These are phyloP conservation scores for Prunus mira DNA, from an alignment of 306 rosid species.

Conservation along the genomic window DNA sequence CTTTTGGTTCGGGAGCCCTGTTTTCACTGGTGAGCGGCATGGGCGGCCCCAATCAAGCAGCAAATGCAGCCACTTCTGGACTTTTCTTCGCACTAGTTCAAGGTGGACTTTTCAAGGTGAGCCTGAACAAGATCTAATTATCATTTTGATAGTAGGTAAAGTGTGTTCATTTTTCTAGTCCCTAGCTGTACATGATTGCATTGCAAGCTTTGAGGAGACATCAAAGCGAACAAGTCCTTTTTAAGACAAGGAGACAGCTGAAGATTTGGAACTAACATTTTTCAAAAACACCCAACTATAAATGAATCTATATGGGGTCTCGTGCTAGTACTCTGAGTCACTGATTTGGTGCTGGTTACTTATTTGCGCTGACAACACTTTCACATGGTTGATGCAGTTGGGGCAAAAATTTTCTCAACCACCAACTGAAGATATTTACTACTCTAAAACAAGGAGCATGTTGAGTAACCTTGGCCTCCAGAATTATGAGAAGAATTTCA, in stretches of 20 bases:
- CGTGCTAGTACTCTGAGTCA: neutral
- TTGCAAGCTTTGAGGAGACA: neutral
- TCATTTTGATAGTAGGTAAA: neutral
- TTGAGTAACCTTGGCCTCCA: slow-evolving; percentile 84
- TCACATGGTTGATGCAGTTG: slow-evolving; percentile 42
- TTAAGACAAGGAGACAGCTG: neutral
- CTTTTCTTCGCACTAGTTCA: slow-evolving; percentile 89
- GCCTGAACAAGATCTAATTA: slow-evolving; percentile 14
- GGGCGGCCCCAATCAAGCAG: slow-evolving; percentile 85
- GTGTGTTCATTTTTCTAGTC: slow-evolving; percentile 9
- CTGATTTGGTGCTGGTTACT: neutral
- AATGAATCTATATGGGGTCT: neutral
- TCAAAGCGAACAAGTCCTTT: neutral
- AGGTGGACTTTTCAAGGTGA: slow-evolving; percentile 94
- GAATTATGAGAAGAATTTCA: slow-evolving; percentile 83
- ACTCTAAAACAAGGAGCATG: slow-evolving; percentile 72
- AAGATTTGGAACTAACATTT: neutral
- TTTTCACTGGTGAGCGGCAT: slow-evolving; percentile 91
- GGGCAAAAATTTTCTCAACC: slow-evolving; percentile 82
- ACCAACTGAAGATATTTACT: slow-evolving; percentile 61
- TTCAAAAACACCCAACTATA: slow-evolving; percentile 2
- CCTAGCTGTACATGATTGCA: neutral
- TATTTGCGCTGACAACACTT: neutral
- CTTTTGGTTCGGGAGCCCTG: slow-evolving; percentile 93
- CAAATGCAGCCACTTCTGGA: slow-evolving; percentile 85